Percentiles rank a stretch among this genome's conserved stretches.
Evolutionary conservation across 2,329 filamentous ascomycete species (phyloP).

Genomic region (Epichloe sp.): DNA sequence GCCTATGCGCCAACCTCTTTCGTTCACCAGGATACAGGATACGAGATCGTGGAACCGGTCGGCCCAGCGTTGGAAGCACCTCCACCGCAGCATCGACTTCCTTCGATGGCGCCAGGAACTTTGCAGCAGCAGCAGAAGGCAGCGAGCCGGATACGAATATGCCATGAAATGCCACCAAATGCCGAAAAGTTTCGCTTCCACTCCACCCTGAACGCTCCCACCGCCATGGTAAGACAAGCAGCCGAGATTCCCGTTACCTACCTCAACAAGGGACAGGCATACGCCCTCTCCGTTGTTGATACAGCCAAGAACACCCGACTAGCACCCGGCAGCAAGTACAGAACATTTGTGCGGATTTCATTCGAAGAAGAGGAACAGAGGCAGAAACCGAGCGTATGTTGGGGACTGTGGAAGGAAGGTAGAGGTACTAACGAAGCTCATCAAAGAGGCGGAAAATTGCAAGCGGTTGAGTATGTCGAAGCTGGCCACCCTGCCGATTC

Average conservation of each 20-base stretch:
- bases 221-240: conserved; percentile 82
- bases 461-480: conserved; percentile 90
- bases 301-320: conserved; percentile 50
- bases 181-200: conserved; percentile 77
- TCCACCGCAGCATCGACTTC: conserved; percentile 35
- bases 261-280: conserved; percentile 93
- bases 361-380: conserved; percentile 95
- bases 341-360: conserved; percentile 87
- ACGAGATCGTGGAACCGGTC: conserved; percentile 68
- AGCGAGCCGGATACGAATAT: conserved; percentile 31
- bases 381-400: conserved; percentile 67
- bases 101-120: conserved; percentile 33
- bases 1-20: conserved; percentile 70
- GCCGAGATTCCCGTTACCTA: conserved; percentile 97
- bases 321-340: conserved; percentile 55
- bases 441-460: conserved; percentile 78
- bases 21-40: conserved; percentile 66
- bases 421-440: conserved; percentile 92
- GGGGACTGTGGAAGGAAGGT: conserved; percentile 90
- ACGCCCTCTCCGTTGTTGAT: conserved; percentile 74
- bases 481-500: conserved; percentile 44
- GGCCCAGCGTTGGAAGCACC: conserved; percentile 52
- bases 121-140: conserved; percentile 29
- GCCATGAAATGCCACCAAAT: conserved; percentile 34
- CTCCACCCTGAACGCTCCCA: conserved; percentile 81